These are phyloP conservation scores for Cercospora sojina DNA, from an alignment of 2,329 filamentous ascomycete genomes.

Conservation along the genomic window DNA sequence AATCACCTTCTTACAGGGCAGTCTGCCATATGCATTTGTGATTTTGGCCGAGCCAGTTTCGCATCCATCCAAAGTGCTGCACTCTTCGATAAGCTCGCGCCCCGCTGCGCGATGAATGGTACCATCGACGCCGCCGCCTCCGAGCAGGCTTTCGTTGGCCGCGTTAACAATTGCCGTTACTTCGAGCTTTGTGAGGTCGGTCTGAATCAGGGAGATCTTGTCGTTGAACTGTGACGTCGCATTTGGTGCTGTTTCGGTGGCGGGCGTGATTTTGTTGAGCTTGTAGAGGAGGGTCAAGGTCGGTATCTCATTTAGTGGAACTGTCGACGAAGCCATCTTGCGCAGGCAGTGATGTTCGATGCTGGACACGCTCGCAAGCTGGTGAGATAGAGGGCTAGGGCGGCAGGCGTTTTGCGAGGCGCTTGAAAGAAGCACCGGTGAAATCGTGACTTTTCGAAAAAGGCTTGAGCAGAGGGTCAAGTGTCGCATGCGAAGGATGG, in stretches of 20 bases:
- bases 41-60: constrained; percentile 78
- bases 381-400: not conserved
- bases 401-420: not conserved
- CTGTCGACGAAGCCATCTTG: constrained; percentile 26
- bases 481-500: not conserved
- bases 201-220: constrained; percentile 67
- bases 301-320: constrained; percentile 57
- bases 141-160: constrained; percentile 73
- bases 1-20: constrained; percentile 78
- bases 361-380: not conserved
- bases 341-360: not conserved
- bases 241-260: constrained; percentile 39
- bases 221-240: constrained; percentile 61
- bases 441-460: constrained; percentile 11
- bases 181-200: constrained; percentile 77
- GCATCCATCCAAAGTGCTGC: constrained; percentile 69
- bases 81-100: constrained; percentile 65
- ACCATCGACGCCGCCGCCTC: constrained; percentile 79
- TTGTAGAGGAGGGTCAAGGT: constrained; percentile 67
- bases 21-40: constrained; percentile 66
- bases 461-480: constrained; percentile 9
- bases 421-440: not conserved
- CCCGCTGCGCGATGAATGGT: constrained; percentile 85
- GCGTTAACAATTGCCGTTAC: constrained; percentile 91
- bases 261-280: constrained; percentile 48